Evolutionary conservation across 345 rosid species (phyloP).

Genomic region (Syzygium aqueum): DNA sequence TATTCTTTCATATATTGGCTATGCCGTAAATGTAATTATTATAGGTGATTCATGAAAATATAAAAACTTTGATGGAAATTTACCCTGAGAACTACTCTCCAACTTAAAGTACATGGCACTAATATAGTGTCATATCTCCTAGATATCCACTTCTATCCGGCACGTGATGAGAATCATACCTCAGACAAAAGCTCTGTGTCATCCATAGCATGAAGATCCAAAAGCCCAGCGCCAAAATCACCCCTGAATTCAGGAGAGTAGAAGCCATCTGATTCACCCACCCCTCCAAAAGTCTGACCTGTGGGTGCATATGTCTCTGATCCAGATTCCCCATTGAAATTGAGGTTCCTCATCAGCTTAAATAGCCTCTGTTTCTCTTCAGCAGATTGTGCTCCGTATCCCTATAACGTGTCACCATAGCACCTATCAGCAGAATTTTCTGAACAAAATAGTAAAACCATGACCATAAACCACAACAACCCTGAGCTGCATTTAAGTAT

Average conservation of each 20-base stretch:
- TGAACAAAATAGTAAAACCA: neutral
- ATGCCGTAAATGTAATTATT: neutral
- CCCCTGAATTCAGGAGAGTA: constrained; percentile 92
- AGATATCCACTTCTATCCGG: neutral
- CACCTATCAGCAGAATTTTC: neutral
- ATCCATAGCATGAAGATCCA: constrained; percentile 99
- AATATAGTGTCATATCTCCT: neutral
- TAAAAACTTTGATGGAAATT: neutral
- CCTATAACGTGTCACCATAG: constrained; percentile 22
- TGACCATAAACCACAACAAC: neutral
- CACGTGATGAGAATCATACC: constrained; percentile 32
- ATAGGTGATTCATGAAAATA: neutral
- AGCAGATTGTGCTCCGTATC: constrained; percentile 94
- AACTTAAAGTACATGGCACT: neutral
- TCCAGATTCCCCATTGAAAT: constrained; percentile 88
- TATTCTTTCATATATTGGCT: neutral
- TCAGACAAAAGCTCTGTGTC: constrained; percentile 93
- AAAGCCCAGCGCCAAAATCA: constrained; percentile 96
- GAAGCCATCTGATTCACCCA: constrained; percentile 63
- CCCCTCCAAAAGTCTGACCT: constrained; percentile 51
- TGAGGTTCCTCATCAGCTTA: constrained; percentile 91
- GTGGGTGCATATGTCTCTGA: constrained; percentile 66
- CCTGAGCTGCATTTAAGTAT: neutral
- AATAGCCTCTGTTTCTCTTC: constrained; percentile 97
- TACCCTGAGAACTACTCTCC: neutral